phyloP scores from a whole-genome alignment of 108 stramenopile species.

The Nitzschia putrida region DNA sequence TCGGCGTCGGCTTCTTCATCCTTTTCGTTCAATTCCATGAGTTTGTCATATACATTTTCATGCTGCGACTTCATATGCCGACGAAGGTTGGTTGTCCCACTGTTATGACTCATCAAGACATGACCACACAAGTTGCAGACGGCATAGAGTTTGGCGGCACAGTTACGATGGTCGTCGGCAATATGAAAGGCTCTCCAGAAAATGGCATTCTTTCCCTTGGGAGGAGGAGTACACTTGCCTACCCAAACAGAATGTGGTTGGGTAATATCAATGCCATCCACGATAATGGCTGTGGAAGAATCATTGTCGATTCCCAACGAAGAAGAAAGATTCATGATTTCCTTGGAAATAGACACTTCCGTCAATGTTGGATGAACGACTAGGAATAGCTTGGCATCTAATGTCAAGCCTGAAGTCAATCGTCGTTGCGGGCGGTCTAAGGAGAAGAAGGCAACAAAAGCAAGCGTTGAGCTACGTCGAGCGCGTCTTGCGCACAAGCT shows the following conservation, averaged over 20 bases:
- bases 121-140: slow-evolving; percentile 14
- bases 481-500: too few relatives aligned
- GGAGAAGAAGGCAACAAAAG: too few relatives aligned
- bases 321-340: too few relatives aligned
- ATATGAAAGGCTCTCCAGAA: slow-evolving; percentile 16
- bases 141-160: background rate
- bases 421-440: too few relatives aligned
- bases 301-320: too few relatives aligned
- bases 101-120: slow-evolving; percentile 18
- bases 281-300: background rate
- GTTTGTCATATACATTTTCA: slow-evolving; percentile 4
- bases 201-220: background rate
- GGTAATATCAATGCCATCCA: slow-evolving; percentile 9
- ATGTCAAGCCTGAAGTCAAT: too few relatives aligned
- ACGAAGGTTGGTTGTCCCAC: slow-evolving; percentile 15
- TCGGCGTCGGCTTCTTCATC: background rate
- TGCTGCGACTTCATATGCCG: slow-evolving; percentile 2
- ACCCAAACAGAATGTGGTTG: slow-evolving; percentile 8
- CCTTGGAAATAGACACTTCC: too few relatives aligned
- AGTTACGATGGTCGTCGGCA: background rate
- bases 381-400: too few relatives aligned
- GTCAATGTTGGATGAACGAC: too few relatives aligned
- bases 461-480: too few relatives aligned
- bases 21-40: background rate
- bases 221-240: slow-evolving; percentile 4